phyloP scores from a whole-genome alignment of 345 rosid genomes.

The Moricandia arvensis region DNA sequence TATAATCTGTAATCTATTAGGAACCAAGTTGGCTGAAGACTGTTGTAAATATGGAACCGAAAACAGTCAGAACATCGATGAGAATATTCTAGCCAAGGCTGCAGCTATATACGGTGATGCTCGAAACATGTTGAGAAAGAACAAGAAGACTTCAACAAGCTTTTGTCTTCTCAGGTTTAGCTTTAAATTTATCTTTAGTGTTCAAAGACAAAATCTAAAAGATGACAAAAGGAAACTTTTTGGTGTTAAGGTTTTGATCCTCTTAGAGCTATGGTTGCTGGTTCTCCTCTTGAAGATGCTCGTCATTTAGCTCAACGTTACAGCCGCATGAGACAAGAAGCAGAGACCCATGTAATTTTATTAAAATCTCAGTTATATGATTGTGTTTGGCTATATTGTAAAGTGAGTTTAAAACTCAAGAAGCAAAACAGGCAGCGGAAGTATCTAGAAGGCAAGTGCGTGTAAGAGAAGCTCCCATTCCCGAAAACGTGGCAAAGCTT shows the following conservation, averaged over 20 bases:
- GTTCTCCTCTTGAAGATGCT: conserved; percentile 87
- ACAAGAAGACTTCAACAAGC: conserved; percentile 74
- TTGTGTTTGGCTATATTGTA: conserved; percentile 23
- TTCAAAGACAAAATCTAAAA: neutral
- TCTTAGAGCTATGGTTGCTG: conserved; percentile 75
- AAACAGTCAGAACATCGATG: conserved; percentile 59
- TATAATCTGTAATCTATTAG: conserved; percentile 40
- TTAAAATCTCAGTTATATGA: neutral
- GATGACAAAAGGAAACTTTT: neutral
- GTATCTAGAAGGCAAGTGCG: conserved; percentile 76
- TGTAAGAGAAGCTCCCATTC: conserved; percentile 75
- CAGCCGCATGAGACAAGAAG: conserved; percentile 99
- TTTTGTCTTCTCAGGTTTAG: conserved; percentile 73
- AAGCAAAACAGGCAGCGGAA: conserved; percentile 71
- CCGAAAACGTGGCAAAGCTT: conserved; percentile 88
- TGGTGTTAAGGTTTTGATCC: conserved; percentile 58
- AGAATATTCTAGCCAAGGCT: conserved; percentile 79
- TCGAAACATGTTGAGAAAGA: conserved; percentile 86
- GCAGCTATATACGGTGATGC: conserved; percentile 95
- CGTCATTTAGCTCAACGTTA: conserved; percentile 98
- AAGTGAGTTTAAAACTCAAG: conserved; percentile 34
- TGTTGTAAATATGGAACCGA: conserved; percentile 86
- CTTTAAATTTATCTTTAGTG: neutral
- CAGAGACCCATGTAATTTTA: conserved; percentile 71
- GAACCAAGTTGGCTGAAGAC: conserved; percentile 86